A percentile compares a stretch with the other conserved stretches of the same genome.
Conservation (phyloP, 495 filamentous ascomycete species). For the Xylaria venustula region DNA sequence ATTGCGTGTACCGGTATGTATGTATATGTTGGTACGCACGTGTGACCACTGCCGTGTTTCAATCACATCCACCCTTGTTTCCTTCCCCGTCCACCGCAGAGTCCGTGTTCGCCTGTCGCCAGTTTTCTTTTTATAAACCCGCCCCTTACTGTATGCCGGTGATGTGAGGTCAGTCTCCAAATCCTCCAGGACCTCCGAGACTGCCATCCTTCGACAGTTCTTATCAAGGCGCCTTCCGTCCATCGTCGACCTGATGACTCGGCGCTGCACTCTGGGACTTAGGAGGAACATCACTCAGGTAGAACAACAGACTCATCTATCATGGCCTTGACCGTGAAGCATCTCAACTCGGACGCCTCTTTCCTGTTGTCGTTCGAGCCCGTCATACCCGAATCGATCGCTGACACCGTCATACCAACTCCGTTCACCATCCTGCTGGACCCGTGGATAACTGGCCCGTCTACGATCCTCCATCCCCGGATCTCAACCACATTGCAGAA, state of each 20-base stretch:
- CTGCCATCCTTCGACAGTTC: background rate
- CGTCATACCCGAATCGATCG: conserved; percentile 29
- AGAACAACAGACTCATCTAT: background rate
- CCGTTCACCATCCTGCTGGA: conserved; percentile 68
- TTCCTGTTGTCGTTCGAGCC: conserved; percentile 67
- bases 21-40: background rate
- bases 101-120: background rate
- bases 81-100: background rate
- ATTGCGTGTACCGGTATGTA: background rate
- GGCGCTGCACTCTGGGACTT: background rate
- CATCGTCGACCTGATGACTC: background rate
- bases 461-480: conserved; percentile 58
- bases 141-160: background rate
- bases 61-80: background rate
- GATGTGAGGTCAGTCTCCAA: background rate
- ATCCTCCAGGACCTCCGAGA: background rate
- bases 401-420: conserved; percentile 32
- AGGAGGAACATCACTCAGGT: background rate
- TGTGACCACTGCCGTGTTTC: conserved; percentile 4
- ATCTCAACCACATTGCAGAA: conserved; percentile 59
- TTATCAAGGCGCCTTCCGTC: background rate
- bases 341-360: conserved; percentile 68
- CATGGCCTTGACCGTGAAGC: conserved; percentile 66
- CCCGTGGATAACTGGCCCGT: conserved; percentile 66
- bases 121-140: background rate